phyloP scores from a whole-genome alignment of 352 stramenopile species.

The Globisporangium okanoganense region DNA sequence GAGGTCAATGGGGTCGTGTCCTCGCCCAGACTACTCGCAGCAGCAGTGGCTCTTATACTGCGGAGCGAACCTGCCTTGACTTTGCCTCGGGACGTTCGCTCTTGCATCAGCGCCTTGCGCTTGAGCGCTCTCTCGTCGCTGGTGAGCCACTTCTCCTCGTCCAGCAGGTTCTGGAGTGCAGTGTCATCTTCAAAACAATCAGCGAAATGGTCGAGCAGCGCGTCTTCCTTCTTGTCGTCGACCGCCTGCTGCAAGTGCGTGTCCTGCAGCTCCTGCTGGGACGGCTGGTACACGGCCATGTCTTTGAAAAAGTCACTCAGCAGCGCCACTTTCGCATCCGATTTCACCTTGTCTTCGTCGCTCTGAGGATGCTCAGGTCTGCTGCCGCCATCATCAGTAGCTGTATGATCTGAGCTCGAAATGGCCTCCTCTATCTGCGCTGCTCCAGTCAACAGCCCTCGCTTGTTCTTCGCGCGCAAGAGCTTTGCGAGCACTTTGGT shows the following conservation, averaged over 20 bases:
- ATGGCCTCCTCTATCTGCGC: background rate
- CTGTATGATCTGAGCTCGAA: background rate
- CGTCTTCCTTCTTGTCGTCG: constrained; percentile 21
- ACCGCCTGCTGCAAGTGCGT: constrained; percentile 7
- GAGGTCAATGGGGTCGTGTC: constrained; percentile 19
- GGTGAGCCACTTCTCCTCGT: constrained; percentile 50
- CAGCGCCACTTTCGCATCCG: constrained; percentile 3
- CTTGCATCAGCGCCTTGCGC: constrained; percentile 18
- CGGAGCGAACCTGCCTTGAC: background rate
- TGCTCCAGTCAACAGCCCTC: constrained; percentile 1
- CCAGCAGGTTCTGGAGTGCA: constrained; percentile 37
- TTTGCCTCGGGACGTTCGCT: constrained; percentile 5
- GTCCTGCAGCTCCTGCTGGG: constrained; percentile 19
- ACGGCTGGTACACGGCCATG: constrained; percentile 41
- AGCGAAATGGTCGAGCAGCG: constrained; percentile 34
- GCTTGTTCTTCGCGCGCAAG: constrained; percentile 14
- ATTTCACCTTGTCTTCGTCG: constrained; percentile 19
- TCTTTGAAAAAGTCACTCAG: constrained; percentile 50
- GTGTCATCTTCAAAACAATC: constrained; percentile 41
- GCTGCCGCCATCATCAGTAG: no score
- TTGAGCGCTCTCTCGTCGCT: constrained; percentile 20
- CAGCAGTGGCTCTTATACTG: background rate
- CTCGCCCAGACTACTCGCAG: background rate
- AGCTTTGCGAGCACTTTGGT: constrained; percentile 17
- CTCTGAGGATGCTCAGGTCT: constrained; percentile 14